A percentile compares a stretch with the other conserved stretches of the same genome.
phyloP scores from a whole-genome alignment of 148 eudicot genomes.

The Rhododendron vialii region DNA sequence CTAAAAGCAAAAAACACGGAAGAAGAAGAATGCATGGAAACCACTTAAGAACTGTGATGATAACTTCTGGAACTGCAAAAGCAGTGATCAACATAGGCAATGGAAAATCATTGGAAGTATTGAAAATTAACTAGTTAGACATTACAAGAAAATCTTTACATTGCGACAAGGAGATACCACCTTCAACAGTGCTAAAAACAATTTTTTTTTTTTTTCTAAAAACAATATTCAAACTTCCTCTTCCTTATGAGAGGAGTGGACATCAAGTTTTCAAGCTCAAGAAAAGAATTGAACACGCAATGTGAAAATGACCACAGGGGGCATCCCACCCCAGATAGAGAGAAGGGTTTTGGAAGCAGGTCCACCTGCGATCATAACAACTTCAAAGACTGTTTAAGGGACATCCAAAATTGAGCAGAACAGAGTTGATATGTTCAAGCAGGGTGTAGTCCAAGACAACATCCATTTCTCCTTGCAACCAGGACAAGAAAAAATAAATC shows the following conservation, averaged over 20 bases:
- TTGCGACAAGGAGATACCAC: neutral
- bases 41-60: neutral
- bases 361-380: neutral
- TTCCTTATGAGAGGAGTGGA: neutral
- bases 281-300: neutral
- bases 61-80: neutral
- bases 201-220: neutral
- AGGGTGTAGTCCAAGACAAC: neutral
- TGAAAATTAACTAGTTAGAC: neutral
- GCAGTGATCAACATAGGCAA: neutral
- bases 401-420: neutral
- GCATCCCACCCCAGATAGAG: neutral
- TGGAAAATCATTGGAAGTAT: neutral
- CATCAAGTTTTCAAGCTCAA: slow-evolving; percentile 2
- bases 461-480: neutral
- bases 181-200: neutral
- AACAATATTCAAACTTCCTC: neutral
- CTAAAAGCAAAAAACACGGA: neutral
- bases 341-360: neutral
- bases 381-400: neutral
- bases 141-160: neutral
- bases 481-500: neutral
- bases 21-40: neutral
- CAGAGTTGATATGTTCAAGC: neutral
- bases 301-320: neutral